Conservation (phyloP, 805 yeast genomes). For the Yamadazyma takamatsuzukensis region DNA sequence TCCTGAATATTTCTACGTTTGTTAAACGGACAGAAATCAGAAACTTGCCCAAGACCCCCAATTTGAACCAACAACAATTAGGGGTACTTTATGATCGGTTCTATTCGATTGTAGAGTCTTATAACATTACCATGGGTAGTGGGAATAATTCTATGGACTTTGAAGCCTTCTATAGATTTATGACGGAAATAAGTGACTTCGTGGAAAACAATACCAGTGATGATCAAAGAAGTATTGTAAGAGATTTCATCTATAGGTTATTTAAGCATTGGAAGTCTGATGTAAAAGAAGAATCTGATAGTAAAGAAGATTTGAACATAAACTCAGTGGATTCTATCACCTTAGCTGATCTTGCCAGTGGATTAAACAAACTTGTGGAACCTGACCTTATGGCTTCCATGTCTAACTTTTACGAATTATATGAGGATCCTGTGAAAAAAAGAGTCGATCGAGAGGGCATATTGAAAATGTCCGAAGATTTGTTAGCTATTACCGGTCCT, state of each 20-base stretch:
- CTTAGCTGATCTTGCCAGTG: conserved; percentile 66
- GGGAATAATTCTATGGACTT: conserved; percentile 71
- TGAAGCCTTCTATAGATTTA: conserved; percentile 65
- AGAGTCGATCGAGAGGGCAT: conserved; percentile 75
- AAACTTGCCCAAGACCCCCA: conserved; percentile 71
- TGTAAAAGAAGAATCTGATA: conserved; percentile 20
- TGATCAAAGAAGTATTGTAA: conserved; percentile 12
- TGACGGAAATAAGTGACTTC: conserved; percentile 84
- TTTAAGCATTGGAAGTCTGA: conserved; percentile 71
- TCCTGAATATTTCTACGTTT: conserved; percentile 82
- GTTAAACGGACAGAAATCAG: conserved; percentile 90
- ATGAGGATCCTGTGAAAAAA: conserved; percentile 56
- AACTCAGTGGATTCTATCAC: conserved; percentile 62
- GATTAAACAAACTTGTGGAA: conserved; percentile 66
- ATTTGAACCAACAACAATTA: conserved; percentile 54
- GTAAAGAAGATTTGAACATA: no score
- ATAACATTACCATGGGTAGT: conserved; percentile 45
- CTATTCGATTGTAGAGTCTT: conserved; percentile 70
- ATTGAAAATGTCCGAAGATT: conserved; percentile 80
- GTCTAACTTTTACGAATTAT: conserved; percentile 74
- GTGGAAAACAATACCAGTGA: conserved; percentile 21
- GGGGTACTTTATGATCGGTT: conserved; percentile 81
- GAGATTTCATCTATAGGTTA: conserved; percentile 47
- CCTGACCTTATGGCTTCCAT: conserved; percentile 75
- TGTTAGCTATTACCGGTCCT: conserved; percentile 76